Conservation (phyloP, 495 filamentous ascomycete genomes). For the Daldinia concentrica region DNA sequence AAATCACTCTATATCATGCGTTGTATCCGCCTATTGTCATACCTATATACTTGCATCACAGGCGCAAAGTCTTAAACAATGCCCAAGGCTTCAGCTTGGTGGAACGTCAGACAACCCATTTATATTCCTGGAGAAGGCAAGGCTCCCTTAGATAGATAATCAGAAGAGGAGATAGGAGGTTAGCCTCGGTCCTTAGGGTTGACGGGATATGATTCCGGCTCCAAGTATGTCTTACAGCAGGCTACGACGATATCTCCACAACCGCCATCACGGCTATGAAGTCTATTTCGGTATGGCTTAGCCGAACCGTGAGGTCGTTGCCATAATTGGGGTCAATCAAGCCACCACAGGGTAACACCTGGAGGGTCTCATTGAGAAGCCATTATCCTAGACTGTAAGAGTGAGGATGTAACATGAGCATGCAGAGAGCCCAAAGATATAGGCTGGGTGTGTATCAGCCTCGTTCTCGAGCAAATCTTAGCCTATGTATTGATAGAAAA, state of each 20-base stretch:
- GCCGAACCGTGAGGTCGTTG: constrained; percentile 11
- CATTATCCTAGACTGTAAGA: constrained; percentile 6
- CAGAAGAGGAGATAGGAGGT: background rate
- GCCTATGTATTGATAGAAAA: background rate
- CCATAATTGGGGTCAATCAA: constrained; percentile 24
- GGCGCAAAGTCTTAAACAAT: constrained; percentile 11
- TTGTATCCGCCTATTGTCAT: background rate
- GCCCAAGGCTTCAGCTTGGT: constrained; percentile 10
- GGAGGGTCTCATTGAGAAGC: constrained; percentile 15
- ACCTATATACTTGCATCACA: background rate
- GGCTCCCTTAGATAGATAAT: background rate
- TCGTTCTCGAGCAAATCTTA: constrained; percentile 18
- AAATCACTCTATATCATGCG: background rate
- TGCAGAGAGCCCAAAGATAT: constrained; percentile 30
- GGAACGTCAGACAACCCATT: constrained; percentile 11
- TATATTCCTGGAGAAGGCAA: background rate
- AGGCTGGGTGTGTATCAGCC: constrained; percentile 21
- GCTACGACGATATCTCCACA: background rate
- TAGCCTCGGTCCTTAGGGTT: background rate
- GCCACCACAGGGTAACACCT: constrained; percentile 26
- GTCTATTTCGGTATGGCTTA: constrained; percentile 9
- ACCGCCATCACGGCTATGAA: constrained; percentile 1
- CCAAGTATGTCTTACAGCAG: background rate
- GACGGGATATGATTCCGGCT: background rate
- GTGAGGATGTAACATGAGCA: constrained; percentile 22